Evolutionary conservation across 2,329 filamentous ascomycete genomes (phyloP).

Genomic region (Xylogone sp.): DNA sequence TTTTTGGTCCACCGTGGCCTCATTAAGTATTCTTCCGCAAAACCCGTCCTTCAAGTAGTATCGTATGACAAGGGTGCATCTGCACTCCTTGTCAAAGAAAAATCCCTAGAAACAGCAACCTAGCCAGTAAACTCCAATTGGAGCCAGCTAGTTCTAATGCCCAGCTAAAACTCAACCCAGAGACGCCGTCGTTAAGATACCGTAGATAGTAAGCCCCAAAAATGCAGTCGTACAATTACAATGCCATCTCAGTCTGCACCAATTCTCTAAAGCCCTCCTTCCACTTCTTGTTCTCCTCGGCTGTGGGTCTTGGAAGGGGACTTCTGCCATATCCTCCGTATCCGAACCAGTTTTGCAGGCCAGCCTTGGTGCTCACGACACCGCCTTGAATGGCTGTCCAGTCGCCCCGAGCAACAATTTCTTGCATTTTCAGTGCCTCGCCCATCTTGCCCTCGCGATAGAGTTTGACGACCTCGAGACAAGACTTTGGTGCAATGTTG

Average conservation of each 20-base stretch:
- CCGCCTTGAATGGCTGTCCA: conserved; percentile 68
- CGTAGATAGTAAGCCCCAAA: background rate
- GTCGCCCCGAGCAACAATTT: conserved; percentile 61
- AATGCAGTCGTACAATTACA: conserved; percentile 27
- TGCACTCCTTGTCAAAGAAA: no score
- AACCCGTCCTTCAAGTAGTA: background rate
- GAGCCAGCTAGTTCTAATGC: background rate
- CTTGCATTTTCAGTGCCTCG: conserved; percentile 61
- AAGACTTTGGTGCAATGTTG: conserved; percentile 65
- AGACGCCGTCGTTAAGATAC: background rate
- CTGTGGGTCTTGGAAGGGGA: conserved; percentile 47
- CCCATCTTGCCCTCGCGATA: conserved; percentile 55
- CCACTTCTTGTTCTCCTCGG: conserved; percentile 46
- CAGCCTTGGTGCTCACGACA: conserved; percentile 66
- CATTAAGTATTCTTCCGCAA: no score
- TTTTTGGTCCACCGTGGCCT: no score
- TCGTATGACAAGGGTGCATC: background rate
- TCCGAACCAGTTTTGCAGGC: conserved; percentile 55
- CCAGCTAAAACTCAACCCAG: background rate
- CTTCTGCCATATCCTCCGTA: conserved; percentile 54
- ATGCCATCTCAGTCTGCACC: conserved; percentile 46
- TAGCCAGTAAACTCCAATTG: no score
- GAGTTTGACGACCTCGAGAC: conserved; percentile 56
- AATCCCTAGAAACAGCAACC: no score
- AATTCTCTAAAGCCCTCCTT: conserved; percentile 53